Evolutionary conservation across 805 yeast genomes (phyloP).

Genomic region (Lipomyces yamadae): DNA sequence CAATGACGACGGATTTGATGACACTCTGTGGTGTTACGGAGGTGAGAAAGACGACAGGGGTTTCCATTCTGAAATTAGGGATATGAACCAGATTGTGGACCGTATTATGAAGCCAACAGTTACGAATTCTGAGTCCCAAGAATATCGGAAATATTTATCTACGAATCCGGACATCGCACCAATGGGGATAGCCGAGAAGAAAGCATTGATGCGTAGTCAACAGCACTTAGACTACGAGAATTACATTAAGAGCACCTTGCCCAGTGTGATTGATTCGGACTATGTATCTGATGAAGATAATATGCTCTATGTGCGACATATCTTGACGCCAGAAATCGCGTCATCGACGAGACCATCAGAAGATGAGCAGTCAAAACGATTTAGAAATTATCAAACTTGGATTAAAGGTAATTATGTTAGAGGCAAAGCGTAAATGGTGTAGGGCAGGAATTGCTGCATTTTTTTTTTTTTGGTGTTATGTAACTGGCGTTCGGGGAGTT

Average conservation of each 20-base stretch:
- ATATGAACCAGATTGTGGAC: conserved; percentile 33
- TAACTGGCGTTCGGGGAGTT: neutral
- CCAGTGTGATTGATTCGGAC: conserved; percentile 21
- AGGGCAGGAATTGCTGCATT: neutral
- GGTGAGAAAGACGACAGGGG: conserved; percentile 26
- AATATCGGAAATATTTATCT: conserved; percentile 36
- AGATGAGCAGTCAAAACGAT: conserved; percentile 30
- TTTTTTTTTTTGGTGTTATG: neutral
- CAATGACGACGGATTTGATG: conserved; percentile 34
- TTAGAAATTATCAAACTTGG: conserved; percentile 32
- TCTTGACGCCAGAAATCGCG: conserved; percentile 31
- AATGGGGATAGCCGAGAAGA: conserved; percentile 24
- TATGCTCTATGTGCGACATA: conserved; percentile 26
- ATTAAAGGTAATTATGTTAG: conserved; percentile 16
- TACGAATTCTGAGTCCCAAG: conserved; percentile 28
- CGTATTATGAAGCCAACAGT: conserved; percentile 35
- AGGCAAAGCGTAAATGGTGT: neutral
- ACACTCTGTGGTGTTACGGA: conserved; percentile 30
- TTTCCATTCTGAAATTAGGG: conserved; percentile 12
- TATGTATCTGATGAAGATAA: conserved; percentile 28
- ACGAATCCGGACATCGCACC: conserved; percentile 30
- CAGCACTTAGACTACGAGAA: conserved; percentile 51
- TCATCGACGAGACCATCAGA: conserved; percentile 24
- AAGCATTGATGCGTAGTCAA: conserved; percentile 10
- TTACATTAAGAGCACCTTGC: conserved; percentile 55